A percentile compares a stretch with the other conserved stretches of the same genome.
These are phyloP conservation scores for Acanthamoeba royreba DNA, from an alignment of 208 protist species.

Conservation along the genomic window DNA sequence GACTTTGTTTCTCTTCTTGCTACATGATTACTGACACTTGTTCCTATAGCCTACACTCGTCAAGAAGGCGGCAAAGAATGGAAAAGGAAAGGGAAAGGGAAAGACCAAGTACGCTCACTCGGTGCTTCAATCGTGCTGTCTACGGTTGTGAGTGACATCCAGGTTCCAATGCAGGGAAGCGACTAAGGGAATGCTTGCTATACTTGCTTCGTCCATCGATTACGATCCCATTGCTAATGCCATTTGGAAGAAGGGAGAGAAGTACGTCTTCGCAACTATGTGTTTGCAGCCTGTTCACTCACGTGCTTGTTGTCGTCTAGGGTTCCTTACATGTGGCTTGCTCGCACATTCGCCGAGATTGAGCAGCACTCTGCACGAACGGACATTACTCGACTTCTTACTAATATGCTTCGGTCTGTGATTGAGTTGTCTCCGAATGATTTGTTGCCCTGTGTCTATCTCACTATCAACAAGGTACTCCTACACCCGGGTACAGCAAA, in stretches of 20 bases:
- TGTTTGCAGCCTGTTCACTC: not conserved
- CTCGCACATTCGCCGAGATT: not conserved
- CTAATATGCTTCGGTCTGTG: not conserved
- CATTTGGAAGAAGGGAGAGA: not conserved
- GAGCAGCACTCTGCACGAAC: not conserved
- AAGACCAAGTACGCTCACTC: not conserved
- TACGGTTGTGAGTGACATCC: not conserved
- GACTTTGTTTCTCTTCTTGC: no score
- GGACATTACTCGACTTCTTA: not conserved
- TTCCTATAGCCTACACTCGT: no score
- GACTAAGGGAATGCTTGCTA: not conserved
- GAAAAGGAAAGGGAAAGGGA: not conserved
- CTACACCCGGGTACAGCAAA: not conserved
- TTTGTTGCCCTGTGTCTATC: not conserved
- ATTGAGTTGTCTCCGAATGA: not conserved
- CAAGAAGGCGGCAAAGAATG: not conserved
- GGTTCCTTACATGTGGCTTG: not conserved
- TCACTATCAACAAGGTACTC: not conserved
- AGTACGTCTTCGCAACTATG: not conserved
- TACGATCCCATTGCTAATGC: not conserved
- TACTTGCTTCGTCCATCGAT: not conserved
- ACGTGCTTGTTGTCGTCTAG: not conserved
- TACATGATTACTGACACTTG: no score
- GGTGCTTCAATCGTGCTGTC: not conserved
- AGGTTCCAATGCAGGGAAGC: not conserved